Evolutionary conservation across 176 grass and related monocot genomes (phyloP).

Genomic region (Eremochloa ophiuroides): DNA sequence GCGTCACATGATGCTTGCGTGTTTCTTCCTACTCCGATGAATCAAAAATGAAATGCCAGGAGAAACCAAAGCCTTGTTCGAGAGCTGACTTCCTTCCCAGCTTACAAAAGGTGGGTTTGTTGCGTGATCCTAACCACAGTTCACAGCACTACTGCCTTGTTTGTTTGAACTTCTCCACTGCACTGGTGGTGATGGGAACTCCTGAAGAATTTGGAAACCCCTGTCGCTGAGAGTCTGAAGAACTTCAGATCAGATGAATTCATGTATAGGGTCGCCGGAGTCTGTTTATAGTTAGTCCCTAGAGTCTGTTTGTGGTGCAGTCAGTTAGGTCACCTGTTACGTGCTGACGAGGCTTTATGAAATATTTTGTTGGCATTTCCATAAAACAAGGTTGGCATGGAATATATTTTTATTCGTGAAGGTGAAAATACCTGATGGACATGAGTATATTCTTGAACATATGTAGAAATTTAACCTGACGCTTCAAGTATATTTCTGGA

Average conservation of each 20-base stretch:
- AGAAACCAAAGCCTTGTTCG: neutral
- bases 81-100: neutral
- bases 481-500: neutral
- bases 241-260: neutral
- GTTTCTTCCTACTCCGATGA: neutral
- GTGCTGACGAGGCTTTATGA: neutral
- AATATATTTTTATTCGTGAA: neutral
- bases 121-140: neutral
- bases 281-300: too few relatives aligned
- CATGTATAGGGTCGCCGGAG: neutral
- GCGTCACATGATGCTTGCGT: neutral
- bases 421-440: neutral
- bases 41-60: neutral
- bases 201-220: neutral
- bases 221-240: neutral
- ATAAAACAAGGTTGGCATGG: neutral
- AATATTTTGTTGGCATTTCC: too few relatives aligned
- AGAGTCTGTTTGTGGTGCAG: neutral
- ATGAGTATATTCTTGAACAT: neutral
- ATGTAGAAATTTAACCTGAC: neutral
- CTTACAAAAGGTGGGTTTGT: neutral
- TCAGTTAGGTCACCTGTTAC: neutral
- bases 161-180: neutral
- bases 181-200: neutral
- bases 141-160: neutral